Base-by-base conservation (phyloP, 345 rosid genomes). In the Euphorbia pulcherrima region DNA sequence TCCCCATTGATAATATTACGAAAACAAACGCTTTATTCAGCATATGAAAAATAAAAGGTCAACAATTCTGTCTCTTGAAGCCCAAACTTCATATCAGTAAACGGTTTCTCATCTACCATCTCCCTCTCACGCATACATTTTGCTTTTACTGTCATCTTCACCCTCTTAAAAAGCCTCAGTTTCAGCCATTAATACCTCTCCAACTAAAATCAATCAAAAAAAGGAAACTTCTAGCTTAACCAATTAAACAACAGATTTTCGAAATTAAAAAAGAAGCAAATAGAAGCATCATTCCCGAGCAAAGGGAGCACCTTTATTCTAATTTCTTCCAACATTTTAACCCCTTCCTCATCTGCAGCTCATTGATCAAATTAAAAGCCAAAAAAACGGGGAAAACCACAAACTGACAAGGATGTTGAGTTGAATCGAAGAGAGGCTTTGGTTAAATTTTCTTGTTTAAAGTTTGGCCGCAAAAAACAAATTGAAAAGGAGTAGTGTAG, bases 111-210 rank as follows among this genome's bases (percentile, higher is more conserved):
- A 4, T 9, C 17, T 41, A 29, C 24, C 20, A 5, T n/a, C 24
- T 26, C 8, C 18, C 5, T 58, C 24, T 16, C 50, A 21, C 26
- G 26, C 17, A 20, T 12, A 37, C 50, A 62, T 56, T 46, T 47
- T 39, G 27, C n/a, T 21, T 47, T 27, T 35, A 2, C 61, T 44
- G 27, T 64, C 56, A 53, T 65, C 27, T 44, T 56, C 65, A 54
- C 20, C 69, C 68, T 67, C 65, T 79, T 77, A 64, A 83, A 72
- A 74, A 73, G 77, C 70, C 76, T 75, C 67, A 54, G 79, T 76
- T 79, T 80, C 41, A 35, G 77, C 82, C 82, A 82, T 82, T 16
- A 83, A 70, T 79, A 71, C 75, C 85, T 71, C 26, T 64, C 78
- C 72, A 69, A 61, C 78, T 68, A 75, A 68, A 67, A 73, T 68